Evolutionary conservation across 1,139 yeast genomes (phyloP).

Genomic region (Yamadazyma triangularis): DNA sequence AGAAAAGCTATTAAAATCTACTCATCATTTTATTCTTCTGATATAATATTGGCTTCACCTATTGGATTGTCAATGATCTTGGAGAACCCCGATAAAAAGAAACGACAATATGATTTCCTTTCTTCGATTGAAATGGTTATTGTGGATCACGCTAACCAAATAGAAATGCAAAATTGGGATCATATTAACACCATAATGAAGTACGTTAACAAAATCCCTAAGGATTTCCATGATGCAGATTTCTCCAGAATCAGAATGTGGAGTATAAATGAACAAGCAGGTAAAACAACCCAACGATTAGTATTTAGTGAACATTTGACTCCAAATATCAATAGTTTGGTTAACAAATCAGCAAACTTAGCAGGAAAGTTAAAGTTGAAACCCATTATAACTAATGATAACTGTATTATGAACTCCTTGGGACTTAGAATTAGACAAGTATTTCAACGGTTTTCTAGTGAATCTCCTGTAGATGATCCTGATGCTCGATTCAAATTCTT

Average conservation of each 20-base stretch:
- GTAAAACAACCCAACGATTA: constrained; percentile 69
- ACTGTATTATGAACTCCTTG: constrained; percentile 47
- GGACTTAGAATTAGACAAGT: constrained; percentile 65
- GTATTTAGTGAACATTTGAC: constrained; percentile 70
- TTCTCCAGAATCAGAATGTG: constrained; percentile 90
- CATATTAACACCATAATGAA: constrained; percentile 71
- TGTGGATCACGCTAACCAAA: constrained; percentile 79
- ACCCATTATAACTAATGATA: constrained; percentile 28
- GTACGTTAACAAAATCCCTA: constrained; percentile 72
- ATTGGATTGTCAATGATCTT: constrained; percentile 81
- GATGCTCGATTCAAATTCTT: constrained; percentile 79
- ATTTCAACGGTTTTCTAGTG: constrained; percentile 63
- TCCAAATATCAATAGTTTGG: constrained; percentile 72
- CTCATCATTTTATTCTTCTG: constrained; percentile 81
- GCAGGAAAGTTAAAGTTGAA: constrained; percentile 63
- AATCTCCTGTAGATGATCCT: constrained; percentile 62
- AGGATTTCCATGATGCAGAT: constrained; percentile 76
- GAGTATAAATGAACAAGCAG: constrained; percentile 84
- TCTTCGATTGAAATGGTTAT: constrained; percentile 82
- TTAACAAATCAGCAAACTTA: constrained; percentile 56
- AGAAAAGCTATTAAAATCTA: constrained; percentile 81
- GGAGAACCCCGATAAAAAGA: constrained; percentile 58
- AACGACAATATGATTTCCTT: constrained; percentile 65
- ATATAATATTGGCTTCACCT: constrained; percentile 87
- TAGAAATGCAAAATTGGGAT: constrained; percentile 93